A percentile compares a stretch with the other conserved stretches of the same genome.
Evolutionary conservation across 2,329 filamentous ascomycete species (phyloP).

Genomic region (Malbranchea zuffiana): DNA sequence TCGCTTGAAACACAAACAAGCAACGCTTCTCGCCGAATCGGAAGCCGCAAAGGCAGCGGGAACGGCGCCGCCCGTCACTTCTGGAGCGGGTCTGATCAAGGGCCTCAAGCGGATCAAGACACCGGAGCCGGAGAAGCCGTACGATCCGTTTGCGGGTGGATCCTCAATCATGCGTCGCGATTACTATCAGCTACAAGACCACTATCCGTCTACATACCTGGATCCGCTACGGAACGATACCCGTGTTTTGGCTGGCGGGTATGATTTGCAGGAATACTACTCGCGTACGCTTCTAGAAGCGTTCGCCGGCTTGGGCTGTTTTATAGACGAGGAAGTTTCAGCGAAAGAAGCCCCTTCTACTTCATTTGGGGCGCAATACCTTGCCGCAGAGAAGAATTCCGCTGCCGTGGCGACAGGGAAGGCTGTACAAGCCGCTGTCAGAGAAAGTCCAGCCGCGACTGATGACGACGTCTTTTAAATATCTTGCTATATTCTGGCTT

Average conservation of each 20-base stretch:
- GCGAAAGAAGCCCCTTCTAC: conserved; percentile 20
- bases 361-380: conserved; percentile 16
- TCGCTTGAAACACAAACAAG: conserved; percentile 37
- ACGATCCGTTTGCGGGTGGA: conserved; percentile 79
- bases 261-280: conserved; percentile 72
- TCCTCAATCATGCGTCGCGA: conserved; percentile 48
- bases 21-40: conserved; percentile 25
- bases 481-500: neutral
- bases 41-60: conserved; percentile 16
- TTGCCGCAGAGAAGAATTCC: conserved; percentile 23
- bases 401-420: conserved; percentile 17
- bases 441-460: neutral
- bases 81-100: conserved; percentile 52
- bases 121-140: conserved; percentile 58
- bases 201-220: conserved; percentile 67
- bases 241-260: conserved; percentile 65
- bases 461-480: conserved; percentile 7
- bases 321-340: conserved; percentile 62
- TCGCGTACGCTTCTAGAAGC: conserved; percentile 73
- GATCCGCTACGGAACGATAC: conserved; percentile 55
- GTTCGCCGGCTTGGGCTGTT: conserved; percentile 79
- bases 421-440: conserved; percentile 3
- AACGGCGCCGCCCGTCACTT: conserved; percentile 17
- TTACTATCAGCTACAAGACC: conserved; percentile 57
- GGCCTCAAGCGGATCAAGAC: conserved; percentile 60